Percentiles rank a stretch among this genome's conserved stretches.
Evolutionary conservation across 2,329 filamentous ascomycete genomes (phyloP).

Genomic region (Colletotrichum navitas): DNA sequence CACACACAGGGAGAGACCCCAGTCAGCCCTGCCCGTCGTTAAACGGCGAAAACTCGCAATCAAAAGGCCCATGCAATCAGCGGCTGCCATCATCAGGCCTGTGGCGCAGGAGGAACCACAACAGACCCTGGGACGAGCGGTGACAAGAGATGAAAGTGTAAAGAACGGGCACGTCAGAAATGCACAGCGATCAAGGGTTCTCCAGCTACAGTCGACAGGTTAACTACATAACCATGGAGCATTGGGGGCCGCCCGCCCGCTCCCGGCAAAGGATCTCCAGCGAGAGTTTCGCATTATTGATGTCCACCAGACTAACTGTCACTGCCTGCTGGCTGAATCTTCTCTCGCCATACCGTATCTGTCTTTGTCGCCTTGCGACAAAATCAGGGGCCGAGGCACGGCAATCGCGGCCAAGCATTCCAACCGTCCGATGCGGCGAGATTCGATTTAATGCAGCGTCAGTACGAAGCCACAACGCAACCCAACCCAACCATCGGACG

Average conservation of each 20-base stretch:
- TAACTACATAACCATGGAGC: background rate
- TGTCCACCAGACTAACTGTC: background rate
- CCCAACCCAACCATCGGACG: background rate
- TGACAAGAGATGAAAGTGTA: conserved; percentile 10
- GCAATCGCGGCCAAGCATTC: background rate
- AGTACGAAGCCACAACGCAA: conserved; percentile 1
- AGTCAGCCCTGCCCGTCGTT: conserved; percentile 13
- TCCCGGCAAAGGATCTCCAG: conserved; percentile 11
- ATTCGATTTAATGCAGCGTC: conserved; percentile 35
- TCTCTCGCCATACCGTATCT: background rate
- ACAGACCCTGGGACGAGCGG: background rate
- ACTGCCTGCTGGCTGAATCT: background rate
- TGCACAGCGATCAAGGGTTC: conserved; percentile 5
- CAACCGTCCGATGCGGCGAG: conserved; percentile 31
- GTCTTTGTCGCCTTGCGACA: background rate
- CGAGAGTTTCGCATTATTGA: conserved; percentile 13
- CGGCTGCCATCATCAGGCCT: conserved; percentile 17
- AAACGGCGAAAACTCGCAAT: background rate
- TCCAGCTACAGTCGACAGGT: too few relatives aligned
- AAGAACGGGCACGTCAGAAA: conserved; percentile 1
- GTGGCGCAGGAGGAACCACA: too few relatives aligned
- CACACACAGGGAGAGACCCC: too few relatives aligned
- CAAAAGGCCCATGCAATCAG: background rate
- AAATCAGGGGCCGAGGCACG: background rate
- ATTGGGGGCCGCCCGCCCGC: background rate